Evolutionary conservation across 164 flowering plant genomes (phyloP).

Genomic region (Magnolia changhungtana): DNA sequence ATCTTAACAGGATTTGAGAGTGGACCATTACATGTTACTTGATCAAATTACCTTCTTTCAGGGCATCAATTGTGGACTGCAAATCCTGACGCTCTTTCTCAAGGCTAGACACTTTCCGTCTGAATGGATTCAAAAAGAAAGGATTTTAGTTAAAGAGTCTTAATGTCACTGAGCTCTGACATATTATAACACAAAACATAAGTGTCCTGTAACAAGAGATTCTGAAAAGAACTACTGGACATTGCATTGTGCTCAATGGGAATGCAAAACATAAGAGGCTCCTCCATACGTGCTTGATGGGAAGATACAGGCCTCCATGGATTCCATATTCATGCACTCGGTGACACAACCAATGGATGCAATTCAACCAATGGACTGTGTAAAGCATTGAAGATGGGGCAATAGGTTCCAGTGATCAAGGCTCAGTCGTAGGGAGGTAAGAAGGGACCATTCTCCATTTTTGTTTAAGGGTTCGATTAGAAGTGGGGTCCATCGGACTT

Average conservation of each 20-base stretch:
- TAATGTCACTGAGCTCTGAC: neutral
- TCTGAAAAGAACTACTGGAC: no score
- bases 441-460: no score
- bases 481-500: no score
- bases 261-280: neutral
- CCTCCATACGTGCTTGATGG: conserved; percentile 23
- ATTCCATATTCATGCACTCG: conserved; percentile 88
- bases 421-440: no score
- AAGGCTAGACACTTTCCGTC: conserved; percentile 74
- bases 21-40: neutral
- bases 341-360: conserved; percentile 94
- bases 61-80: conserved; percentile 72
- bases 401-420: no score
- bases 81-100: conserved; percentile 85
- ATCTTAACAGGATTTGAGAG: neutral
- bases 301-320: conserved; percentile 76
- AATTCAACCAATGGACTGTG: conserved; percentile 68
- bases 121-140: conserved; percentile 29
- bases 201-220: no score
- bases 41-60: conserved; percentile 67
- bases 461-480: no score
- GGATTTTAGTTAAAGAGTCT: neutral
- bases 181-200: neutral
- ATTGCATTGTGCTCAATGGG: no score
- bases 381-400: no score